Conservation (phyloP, 768 basidiomycete species). For the Leucocoprinus leucothites region DNA sequence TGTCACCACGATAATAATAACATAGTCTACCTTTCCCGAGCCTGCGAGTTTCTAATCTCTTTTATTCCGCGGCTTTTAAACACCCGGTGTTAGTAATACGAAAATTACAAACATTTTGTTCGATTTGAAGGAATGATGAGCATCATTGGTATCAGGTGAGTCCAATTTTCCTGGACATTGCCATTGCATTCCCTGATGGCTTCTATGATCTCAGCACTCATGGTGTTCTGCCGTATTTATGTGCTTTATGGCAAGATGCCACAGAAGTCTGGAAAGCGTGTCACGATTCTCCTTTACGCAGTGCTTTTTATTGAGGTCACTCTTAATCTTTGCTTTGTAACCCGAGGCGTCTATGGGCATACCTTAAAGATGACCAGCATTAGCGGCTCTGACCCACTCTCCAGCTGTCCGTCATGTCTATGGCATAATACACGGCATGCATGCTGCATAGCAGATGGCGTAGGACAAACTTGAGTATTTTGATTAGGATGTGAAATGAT, state of each 20-base stretch:
- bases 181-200: not conserved
- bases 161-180: not conserved
- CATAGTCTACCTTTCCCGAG: constrained; percentile 33
- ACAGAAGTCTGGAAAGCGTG: constrained; percentile 12
- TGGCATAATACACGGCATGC: constrained; percentile 20
- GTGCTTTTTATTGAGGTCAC: constrained; percentile 40
- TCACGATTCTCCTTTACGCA: constrained; percentile 23
- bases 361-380: not conserved
- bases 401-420: constrained; percentile 38
- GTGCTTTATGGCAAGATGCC: constrained; percentile 34
- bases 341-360: constrained; percentile 43
- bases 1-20: constrained; percentile 30
- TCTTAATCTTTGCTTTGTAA: constrained; percentile 53
- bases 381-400: not conserved
- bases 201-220: constrained; percentile 27
- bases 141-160: constrained; percentile 46
- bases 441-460: not conserved
- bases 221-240: constrained; percentile 54
- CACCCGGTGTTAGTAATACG: too few species aligned
- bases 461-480: not conserved
- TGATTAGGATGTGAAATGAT: constrained; percentile 39
- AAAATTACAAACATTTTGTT: constrained; percentile 43
- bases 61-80: too few species aligned
- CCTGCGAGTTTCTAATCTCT: too few species aligned
- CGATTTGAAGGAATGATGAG: constrained; percentile 48